Evolutionary conservation across 768 basidiomycete species (phyloP).

Genomic region (Trametes coccinea): DNA sequence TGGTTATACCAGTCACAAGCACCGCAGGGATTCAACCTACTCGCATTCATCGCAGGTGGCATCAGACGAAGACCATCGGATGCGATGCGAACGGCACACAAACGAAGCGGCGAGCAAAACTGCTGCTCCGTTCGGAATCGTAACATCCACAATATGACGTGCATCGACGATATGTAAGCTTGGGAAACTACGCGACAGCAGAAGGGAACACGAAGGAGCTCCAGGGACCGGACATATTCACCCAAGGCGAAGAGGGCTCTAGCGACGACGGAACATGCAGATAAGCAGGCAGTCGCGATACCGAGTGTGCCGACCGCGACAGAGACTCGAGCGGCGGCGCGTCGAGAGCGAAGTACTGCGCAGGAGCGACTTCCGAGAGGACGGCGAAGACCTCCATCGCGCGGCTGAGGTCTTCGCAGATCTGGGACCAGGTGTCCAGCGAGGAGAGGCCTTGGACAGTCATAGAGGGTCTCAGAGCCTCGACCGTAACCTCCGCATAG

Average conservation of each 20-base stretch:
- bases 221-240: not conserved
- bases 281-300: not conserved
- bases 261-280: not conserved
- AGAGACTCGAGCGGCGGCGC: not conserved
- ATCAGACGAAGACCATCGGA: no score
- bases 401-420: constrained; percentile 12
- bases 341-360: not conserved
- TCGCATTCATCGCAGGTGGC: no score
- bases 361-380: not conserved
- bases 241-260: not conserved
- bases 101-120: no score
- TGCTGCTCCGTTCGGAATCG: no score
- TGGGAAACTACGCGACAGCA: not conserved
- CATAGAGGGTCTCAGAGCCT: not conserved
- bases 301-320: not conserved
- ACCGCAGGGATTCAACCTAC: no score
- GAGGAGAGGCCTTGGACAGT: not conserved
- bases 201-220: constrained; percentile 4
- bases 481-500: not conserved
- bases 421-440: constrained; percentile 13
- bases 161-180: not conserved
- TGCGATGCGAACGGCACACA: no score
- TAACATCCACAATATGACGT: no score
- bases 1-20: no score
- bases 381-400: constrained; percentile 11